A percentile compares a stretch with the other conserved stretches of the same genome.
These are phyloP conservation scores for Dysphania ambrosioides DNA, from an alignment of 148 eudicot genomes.

Conservation along the genomic window DNA sequence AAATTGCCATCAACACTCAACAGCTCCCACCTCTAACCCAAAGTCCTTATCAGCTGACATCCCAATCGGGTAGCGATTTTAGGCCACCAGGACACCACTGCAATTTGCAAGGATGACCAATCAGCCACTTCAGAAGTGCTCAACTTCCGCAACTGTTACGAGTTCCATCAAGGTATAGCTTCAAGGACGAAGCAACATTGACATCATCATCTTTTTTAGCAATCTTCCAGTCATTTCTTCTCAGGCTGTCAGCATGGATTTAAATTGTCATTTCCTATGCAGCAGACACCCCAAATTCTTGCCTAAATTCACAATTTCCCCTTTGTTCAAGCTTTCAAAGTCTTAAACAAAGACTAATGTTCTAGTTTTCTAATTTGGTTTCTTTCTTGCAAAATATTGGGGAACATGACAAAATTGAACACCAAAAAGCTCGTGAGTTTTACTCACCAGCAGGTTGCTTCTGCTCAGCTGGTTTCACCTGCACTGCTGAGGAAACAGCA, in stretches of 20 bases:
- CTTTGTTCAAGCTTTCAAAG: slow-evolving; percentile 18
- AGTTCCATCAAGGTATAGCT: background rate
- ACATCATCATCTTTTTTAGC: background rate
- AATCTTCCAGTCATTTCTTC: slow-evolving; percentile 42
- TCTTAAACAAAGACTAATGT: background rate
- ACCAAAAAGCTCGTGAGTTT: background rate
- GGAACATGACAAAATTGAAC: background rate
- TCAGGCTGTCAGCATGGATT: slow-evolving; percentile 56
- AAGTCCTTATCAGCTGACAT: background rate
- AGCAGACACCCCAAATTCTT: slow-evolving; percentile 14
- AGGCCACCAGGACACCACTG: background rate
- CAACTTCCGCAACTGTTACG: background rate
- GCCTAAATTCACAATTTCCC: slow-evolving; percentile 28
- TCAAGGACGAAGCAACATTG: background rate
- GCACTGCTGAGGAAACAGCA: slow-evolving; percentile 51
- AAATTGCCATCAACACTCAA: background rate
- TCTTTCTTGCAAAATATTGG: background rate
- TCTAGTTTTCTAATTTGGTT: background rate
- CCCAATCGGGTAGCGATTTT: background rate
- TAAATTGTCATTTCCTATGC: slow-evolving; percentile 39
- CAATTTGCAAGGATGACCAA: background rate
- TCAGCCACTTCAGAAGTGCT: background rate
- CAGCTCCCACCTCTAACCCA: background rate
- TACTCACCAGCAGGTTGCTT: slow-evolving; percentile 93
- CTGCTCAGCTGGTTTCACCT: slow-evolving; percentile 74